Base-by-base conservation (phyloP, 345 rosid genomes). In the Conringia planisiliqua region DNA sequence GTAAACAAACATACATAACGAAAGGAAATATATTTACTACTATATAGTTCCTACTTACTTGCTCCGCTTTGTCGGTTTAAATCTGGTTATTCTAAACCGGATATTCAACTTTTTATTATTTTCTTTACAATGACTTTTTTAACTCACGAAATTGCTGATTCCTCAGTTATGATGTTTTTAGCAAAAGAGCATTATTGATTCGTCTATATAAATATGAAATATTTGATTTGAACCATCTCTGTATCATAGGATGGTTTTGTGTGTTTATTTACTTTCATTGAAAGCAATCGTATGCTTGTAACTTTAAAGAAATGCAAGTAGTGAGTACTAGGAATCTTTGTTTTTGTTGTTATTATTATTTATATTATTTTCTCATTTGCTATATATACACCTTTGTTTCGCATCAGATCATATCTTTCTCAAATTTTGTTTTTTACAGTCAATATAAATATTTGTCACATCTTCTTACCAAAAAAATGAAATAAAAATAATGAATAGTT, bases 311-410 rank as follows among this genome's bases (percentile, higher is more conserved):
- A 13, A 47, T 38, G 26, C 72, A 48, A 48, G 46, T 68, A 36
- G 72, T 22, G 61, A 16, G 55, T 68, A 50, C 74, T 68, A 75
- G 68, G 79, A 68, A 75, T 75, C 79, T 67, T 59, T 75, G 56
- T 58, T 50, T 60, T 74, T 51, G 3, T 42, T 56, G 35, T 44
- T 64, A 11, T 35, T 73, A 33, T 42, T 13, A 16, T 42, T 22
- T 1, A 7, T 1, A 20, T 12, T 2, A 3, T n/a, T 44, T 20
- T 63, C 55, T 47, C 17, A 6, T 40, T 5, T 2, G 38, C 8
- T 55, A 20, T 27, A n/a, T 27, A 29, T n/a, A n/a, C 22, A 0
- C 30, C 5, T 30, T 4, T 40, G 16, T 50, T 12, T 38, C 1
- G 8, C 38, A 46, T 46, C 48, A 36, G 10, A 20, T 54, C 42